Evolutionary conservation across 176 grass and related monocot genomes (phyloP).

Genomic region (Aegilops tauschii): DNA sequence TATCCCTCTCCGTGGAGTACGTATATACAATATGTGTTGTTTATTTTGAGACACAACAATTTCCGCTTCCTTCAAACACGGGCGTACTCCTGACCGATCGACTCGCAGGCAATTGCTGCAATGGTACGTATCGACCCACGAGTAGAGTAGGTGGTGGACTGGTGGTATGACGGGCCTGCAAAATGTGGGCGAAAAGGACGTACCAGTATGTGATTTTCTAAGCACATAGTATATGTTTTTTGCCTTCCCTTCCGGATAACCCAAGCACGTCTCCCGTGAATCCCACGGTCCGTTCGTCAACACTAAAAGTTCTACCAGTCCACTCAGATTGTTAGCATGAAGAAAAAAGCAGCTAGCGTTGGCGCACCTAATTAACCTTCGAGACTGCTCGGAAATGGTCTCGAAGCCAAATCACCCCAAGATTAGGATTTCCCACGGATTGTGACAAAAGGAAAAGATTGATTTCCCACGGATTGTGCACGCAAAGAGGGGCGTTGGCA

Average conservation of each 20-base stretch:
- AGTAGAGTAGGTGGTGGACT: too few species aligned
- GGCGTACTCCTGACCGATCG: neutral
- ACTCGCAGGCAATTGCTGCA: neutral
- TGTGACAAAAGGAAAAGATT: too few species aligned
- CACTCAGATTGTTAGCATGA: neutral
- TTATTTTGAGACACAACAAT: neutral
- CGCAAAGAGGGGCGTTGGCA: too few species aligned
- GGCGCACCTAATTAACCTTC: neutral
- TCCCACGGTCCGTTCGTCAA: neutral
- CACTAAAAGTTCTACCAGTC: neutral
- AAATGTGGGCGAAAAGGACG: neutral
- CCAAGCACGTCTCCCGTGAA: neutral
- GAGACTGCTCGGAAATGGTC: neutral
- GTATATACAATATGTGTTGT: neutral
- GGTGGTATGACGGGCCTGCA: too few species aligned
- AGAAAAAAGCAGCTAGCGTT: neutral
- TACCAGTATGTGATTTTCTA: too few species aligned
- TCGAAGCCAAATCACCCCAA: neutral
- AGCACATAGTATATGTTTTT: too few species aligned
- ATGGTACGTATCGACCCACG: neutral
- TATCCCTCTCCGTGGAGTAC: too few species aligned
- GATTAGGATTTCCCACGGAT: neutral
- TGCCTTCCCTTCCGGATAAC: neutral
- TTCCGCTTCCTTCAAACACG: neutral
- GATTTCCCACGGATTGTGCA: too few species aligned